A percentile compares a stretch with the other conserved stretches of the same genome.
Evolutionary conservation across 2,329 filamentous ascomycete genomes (phyloP).

Genomic region (Rugonectria rugulosa): DNA sequence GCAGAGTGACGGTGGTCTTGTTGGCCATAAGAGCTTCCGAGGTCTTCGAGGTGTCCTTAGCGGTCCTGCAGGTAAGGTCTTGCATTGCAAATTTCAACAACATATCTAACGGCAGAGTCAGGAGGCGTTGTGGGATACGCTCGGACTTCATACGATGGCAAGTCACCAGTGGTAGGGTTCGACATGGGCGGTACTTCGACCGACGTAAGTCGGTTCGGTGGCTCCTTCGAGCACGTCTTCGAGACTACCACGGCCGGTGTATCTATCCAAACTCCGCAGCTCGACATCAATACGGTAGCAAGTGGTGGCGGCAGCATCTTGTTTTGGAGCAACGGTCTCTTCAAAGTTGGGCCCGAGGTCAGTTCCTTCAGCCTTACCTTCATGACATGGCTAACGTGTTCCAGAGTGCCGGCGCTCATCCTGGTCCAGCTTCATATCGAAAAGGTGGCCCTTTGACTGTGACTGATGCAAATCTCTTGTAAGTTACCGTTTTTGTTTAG

Average conservation of each 20-base stretch:
- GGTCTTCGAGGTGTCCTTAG: conserved; percentile 33
- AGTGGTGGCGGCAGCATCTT: conserved; percentile 60
- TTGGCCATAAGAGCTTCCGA: conserved; percentile 34
- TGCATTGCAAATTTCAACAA: background rate
- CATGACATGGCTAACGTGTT: background rate
- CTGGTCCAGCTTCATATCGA: conserved; percentile 74
- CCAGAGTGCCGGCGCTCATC: conserved; percentile 71
- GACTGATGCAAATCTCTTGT: conserved; percentile 73
- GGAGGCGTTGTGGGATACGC: conserved; percentile 24
- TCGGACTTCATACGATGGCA: conserved; percentile 23
- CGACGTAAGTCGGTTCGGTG: conserved; percentile 74
- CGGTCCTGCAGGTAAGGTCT: conserved; percentile 32
- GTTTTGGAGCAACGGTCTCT: conserved; percentile 73
- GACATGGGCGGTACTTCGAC: conserved; percentile 68
- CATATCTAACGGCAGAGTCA: background rate
- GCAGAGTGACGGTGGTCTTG: conserved; percentile 36
- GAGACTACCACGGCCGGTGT: conserved; percentile 75
- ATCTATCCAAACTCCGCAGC: conserved; percentile 73
- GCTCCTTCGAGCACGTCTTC: conserved; percentile 76
- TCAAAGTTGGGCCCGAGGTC: conserved; percentile 71
- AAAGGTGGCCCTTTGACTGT: conserved; percentile 75
- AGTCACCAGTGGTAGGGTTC: conserved; percentile 34
- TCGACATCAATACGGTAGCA: conserved; percentile 76
- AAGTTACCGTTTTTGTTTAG: background rate
- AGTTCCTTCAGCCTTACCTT: background rate